These are phyloP conservation scores for Cladosporium halotolerans DNA, from an alignment of 2,329 filamentous ascomycete species.

Conservation along the genomic window DNA sequence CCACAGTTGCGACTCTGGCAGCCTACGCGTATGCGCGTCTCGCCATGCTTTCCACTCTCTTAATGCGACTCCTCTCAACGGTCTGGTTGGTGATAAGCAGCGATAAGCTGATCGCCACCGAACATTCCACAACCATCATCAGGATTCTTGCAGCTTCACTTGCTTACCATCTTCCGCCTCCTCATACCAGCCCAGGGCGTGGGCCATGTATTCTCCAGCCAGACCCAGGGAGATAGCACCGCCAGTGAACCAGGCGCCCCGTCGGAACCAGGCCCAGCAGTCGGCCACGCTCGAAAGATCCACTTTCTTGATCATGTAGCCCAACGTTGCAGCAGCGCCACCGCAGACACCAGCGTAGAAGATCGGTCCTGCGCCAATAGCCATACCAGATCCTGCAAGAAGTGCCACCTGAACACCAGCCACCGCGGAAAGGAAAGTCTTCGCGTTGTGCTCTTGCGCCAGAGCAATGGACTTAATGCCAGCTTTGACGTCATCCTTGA, in stretches of 20 bases:
- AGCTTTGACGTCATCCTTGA: slow-evolving; percentile 75
- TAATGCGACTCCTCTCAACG: background rate
- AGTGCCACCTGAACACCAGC: slow-evolving; percentile 63
- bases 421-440: slow-evolving; percentile 65
- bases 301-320: slow-evolving; percentile 55
- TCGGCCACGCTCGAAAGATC: slow-evolving; percentile 50
- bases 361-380: slow-evolving; percentile 52
- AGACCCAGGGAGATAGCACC: slow-evolving; percentile 53
- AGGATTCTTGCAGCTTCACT: background rate
- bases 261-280: slow-evolving; percentile 61
- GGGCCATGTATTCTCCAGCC: slow-evolving; percentile 45
- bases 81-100: background rate
- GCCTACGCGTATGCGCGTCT: background rate
- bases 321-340: slow-evolving; percentile 48
- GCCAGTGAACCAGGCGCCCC: slow-evolving; percentile 56
- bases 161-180: background rate
- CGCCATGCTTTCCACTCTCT: background rate
- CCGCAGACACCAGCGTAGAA: slow-evolving; percentile 56
- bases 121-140: background rate
- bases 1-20: background rate
- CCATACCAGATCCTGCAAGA: slow-evolving; percentile 62
- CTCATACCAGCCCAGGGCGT: slow-evolving; percentile 15
- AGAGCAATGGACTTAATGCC: slow-evolving; percentile 86
- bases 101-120: background rate
- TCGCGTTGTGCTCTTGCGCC: slow-evolving; percentile 70